A percentile compares a stretch with the other conserved stretches of the same genome.
phyloP scores from a whole-genome alignment of 2,329 filamentous ascomycete genomes.

The Dryadomyces quercus-mongolicae region DNA sequence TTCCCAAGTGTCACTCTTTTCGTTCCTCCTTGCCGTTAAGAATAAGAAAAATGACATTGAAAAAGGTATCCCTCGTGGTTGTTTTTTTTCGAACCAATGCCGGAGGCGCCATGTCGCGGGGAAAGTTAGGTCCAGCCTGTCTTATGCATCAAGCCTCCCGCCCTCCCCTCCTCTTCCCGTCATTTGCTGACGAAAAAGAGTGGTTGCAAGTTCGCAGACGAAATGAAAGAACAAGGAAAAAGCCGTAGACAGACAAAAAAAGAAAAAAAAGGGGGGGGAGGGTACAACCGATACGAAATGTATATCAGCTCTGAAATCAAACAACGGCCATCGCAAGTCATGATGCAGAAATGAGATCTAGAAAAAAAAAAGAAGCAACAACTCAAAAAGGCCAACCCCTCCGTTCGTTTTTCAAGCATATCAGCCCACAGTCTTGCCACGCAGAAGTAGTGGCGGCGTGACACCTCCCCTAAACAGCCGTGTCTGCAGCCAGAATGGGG shows the following conservation, averaged over 20 bases:
- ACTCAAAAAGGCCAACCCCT: conserved; percentile 1
- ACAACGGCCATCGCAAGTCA: conserved; percentile 13
- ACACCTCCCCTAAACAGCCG: background rate
- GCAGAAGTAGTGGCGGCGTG: background rate
- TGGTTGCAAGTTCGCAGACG: background rate
- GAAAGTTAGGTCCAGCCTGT: background rate
- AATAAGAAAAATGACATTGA: background rate
- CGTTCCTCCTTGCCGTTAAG: background rate
- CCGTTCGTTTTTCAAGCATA: background rate
- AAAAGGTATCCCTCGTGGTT: background rate
- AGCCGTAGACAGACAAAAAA: background rate
- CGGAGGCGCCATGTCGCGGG: background rate
- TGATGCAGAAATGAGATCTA: conserved; percentile 13
- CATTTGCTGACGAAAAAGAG: background rate
- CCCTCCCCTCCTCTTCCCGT: background rate
- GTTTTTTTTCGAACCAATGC: background rate
- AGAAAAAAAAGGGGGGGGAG: background rate
- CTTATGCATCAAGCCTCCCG: background rate
- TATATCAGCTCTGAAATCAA: conserved; percentile 18
- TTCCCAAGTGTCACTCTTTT: background rate
- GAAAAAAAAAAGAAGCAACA: conserved; percentile 1
- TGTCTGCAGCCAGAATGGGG: background rate
- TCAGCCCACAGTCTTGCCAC: conserved; percentile 1
- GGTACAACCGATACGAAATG: conserved; percentile 4
- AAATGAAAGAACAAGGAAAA: background rate